Base-by-base conservation (phyloP, 352 stramenopile species). In the Globisporangium sylvaticum region DNA sequence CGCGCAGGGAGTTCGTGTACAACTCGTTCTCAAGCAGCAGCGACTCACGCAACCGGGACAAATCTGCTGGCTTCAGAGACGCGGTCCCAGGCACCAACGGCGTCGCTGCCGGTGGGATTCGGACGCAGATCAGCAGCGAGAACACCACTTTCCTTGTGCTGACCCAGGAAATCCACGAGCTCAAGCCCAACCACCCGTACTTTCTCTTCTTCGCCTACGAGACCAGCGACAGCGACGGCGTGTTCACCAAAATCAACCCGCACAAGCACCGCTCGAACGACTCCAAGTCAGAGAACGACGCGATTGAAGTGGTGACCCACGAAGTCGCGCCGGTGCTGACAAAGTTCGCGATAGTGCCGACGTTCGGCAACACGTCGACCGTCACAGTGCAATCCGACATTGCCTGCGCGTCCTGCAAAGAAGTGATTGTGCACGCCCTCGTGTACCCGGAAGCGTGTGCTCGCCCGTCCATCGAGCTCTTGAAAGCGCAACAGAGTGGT, bases 121-220 rank as follows among this genome's bases (percentile, higher is more conserved):
- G 93, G 32, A 60, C 66, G 3, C 67, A 70, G 18, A 71, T 88
- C 20, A 68, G 50, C 0, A 29, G 48, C 39, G 79, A 91, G 56
- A 92, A 92, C 46, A 74, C 72, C 1, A 80, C 76, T 22, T 75
- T 83, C 18, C 7, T 91, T 4, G 54, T 32, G 9, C 67, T 91
- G 20, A 62, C 77, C 9, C 79, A 77, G 20, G 69, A 73, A 2
- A 64, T 93, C 3, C 22, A 70, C n/a, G 66, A 72, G 0, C 66
- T 95, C 1, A 46, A 68, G 2, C 59, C 76, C 1, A 87, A 93
- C 27, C 68, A 76, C 15, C 62, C 66, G 18, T 92, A 95, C 68
- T 74, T 77, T 32, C 72, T 91, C 29, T 95, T 89, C 66, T 90
- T 93, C 37, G 80, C 83, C 2, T 91, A 91, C 57, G 87, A 95